phyloP scores from a whole-genome alignment of 768 basidiomycete species.

The Pleurotus citrinopileatus region DNA sequence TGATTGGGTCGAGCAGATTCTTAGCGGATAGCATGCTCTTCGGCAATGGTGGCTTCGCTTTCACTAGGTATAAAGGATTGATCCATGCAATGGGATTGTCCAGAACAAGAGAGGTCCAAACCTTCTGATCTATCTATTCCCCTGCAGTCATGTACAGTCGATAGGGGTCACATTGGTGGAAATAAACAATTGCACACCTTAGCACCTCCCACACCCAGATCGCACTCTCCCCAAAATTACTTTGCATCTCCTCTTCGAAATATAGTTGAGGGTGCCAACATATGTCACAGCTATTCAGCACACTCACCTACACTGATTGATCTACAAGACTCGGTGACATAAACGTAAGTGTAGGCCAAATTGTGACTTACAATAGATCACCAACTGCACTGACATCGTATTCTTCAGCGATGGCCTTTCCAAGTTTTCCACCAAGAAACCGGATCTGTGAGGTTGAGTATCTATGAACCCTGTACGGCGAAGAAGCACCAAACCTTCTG shows the following conservation, averaged over 20 bases:
- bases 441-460: constrained; percentile 62
- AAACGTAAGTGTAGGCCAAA: neutral
- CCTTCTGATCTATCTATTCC: constrained; percentile 91
- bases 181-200: constrained; percentile 45
- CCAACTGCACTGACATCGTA: constrained; percentile 89
- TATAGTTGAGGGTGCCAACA: constrained; percentile 4
- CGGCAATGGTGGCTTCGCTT: constrained; percentile 72
- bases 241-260: constrained; percentile 69
- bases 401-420: constrained; percentile 79
- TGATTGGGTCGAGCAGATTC: constrained; percentile 81
- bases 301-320: constrained; percentile 53
- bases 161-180: neutral
- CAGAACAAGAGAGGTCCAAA: constrained; percentile 19
- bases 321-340: constrained; percentile 30
- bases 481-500: constrained; percentile 58
- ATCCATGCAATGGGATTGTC: neutral
- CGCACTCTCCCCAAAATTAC: constrained; percentile 75
- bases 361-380: constrained; percentile 75
- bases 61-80: constrained; percentile 49
- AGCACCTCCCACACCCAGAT: constrained; percentile 93
- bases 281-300: neutral
- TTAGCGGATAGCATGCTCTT: constrained; percentile 99
- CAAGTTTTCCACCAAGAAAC: constrained; percentile 93
- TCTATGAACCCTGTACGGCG: neutral
- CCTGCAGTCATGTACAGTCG: constrained; percentile 30